Conservation (phyloP, 106 monocot species). For the Allium cepa region DNA sequence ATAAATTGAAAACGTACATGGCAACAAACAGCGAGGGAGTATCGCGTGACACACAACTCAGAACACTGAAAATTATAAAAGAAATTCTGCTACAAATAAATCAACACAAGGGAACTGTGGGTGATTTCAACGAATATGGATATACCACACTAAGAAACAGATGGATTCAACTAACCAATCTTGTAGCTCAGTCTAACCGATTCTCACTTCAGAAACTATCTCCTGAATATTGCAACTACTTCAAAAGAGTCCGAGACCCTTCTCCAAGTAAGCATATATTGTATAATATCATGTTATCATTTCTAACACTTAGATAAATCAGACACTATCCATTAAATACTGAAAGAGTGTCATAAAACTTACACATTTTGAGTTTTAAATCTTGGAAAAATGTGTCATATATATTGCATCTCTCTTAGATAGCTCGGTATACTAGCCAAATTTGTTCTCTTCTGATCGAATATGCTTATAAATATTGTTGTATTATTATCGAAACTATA, state of each 20-base stretch:
- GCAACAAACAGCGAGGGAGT: slow-evolving; percentile 18
- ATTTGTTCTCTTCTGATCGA: too few species aligned
- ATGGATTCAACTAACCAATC: slow-evolving; percentile 33
- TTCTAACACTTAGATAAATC: background rate
- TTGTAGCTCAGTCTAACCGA: slow-evolving; percentile 46
- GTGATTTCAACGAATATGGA: slow-evolving; percentile 56
- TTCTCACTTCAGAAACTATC: slow-evolving; percentile 44
- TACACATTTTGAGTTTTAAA: background rate
- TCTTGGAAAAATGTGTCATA: background rate
- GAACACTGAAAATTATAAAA: slow-evolving; percentile 53
- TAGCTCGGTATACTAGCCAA: too few species aligned
- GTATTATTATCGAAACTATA: background rate
- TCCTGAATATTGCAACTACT: too few species aligned
- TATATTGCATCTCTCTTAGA: too few species aligned
- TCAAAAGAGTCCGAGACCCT: too few species aligned
- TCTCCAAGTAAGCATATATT: too few species aligned
- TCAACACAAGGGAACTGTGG: slow-evolving; percentile 6
- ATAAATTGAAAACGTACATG: slow-evolving; percentile 24
- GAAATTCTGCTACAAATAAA: slow-evolving; percentile 29
- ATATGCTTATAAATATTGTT: background rate
- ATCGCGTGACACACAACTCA: slow-evolving; percentile 23
- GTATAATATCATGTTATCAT: too few species aligned
- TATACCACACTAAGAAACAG: slow-evolving; percentile 24
- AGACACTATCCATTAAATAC: background rate
- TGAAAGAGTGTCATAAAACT: background rate